Evolutionary conservation across 148 eudicot genomes (phyloP), one percentile per base, ranked within the genome.

Genomic region (Dianthus caryophyllus): DNA sequence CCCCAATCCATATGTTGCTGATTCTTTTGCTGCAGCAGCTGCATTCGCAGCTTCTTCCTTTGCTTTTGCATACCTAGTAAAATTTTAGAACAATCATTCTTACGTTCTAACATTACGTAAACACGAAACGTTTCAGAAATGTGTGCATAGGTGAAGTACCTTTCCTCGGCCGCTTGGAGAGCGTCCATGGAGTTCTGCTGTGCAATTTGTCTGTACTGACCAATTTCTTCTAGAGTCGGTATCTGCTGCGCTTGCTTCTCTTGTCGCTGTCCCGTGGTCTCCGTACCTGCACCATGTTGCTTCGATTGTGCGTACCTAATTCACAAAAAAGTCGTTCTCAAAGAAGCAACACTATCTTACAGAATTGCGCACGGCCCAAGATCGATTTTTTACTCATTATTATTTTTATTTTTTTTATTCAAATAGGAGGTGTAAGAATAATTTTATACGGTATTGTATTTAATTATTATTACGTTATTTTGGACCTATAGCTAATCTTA

Each of bases 171-270:
- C 0, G 83, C 86, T 41, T 74, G 69, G 36, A 87, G 66, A 0
- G 89, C 80, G 2, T 92, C 91, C 22, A 82, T 61, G 0, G 96
- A 92, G 21, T 83, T 83, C 68, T 87, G 91, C 63, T 92, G 98
- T 1, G 98, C 98, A 26, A 68, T 69, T 60, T 77, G 84, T 56
- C 96, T 81, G 26, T 75, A 73, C 14, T 51, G 64, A 0, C 86
- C 71, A 17, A 87, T 70, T 66, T 89, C 94, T 4, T 85, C 89
- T 57, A 78, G 43, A 4, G 89, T 78, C 0, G 77, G 70, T 24
- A 44, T 47, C 11, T 41, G 70, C 51, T 49, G 50, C n/a, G n/a
- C n/a, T n/a, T n/a, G n/a, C 51, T 39, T 31, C 61, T 72, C 20
- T 56, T 57, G 61, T 31, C 31, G 62, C 18, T 31, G 7, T 30